phyloP scores from a whole-genome alignment of 1,284 basidiomycete genomes.

The Termitomyces sp. region DNA sequence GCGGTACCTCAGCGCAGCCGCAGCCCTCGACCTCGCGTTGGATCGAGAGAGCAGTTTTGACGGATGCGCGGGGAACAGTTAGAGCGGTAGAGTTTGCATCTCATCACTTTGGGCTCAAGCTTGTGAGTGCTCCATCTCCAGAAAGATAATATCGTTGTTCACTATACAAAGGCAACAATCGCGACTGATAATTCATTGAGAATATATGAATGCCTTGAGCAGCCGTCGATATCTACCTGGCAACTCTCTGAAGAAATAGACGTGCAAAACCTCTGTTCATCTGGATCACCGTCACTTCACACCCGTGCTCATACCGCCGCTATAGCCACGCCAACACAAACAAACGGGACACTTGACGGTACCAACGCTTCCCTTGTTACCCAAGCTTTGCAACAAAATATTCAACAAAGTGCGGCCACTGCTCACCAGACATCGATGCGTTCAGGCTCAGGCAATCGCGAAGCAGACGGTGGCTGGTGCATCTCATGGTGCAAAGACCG shows the following conservation, averaged over 20 bases:
- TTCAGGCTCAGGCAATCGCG: constrained; percentile 57
- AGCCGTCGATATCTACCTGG: constrained; percentile 77
- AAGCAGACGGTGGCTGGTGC: constrained; percentile 88
- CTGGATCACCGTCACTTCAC: constrained; percentile 38
- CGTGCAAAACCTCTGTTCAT: constrained; percentile 51
- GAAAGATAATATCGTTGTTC: not conserved
- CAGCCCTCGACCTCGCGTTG: constrained; percentile 49
- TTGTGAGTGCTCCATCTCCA: constrained; percentile 44
- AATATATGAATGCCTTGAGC: constrained; percentile 87
- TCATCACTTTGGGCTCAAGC: constrained; percentile 78
- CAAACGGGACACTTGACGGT: constrained; percentile 47
- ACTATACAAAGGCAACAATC: constrained; percentile 64
- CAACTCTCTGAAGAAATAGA: constrained; percentile 77
- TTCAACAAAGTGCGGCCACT: constrained; percentile 8
- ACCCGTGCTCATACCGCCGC: constrained; percentile 46
- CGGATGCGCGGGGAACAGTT: constrained; percentile 82
- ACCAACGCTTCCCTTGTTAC: constrained; percentile 55
- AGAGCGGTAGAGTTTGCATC: constrained; percentile 83
- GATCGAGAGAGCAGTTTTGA: constrained; percentile 71
- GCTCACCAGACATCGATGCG: constrained; percentile 28
- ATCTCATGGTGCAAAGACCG: constrained; percentile 91
- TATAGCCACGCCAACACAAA: constrained; percentile 65
- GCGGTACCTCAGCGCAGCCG: constrained; percentile 16
- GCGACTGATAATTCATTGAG: constrained; percentile 83
- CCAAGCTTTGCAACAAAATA: constrained; percentile 51